Evolutionary conservation across 2,329 filamentous ascomycete species (phyloP), one percentile per base, ranked within the genome.

Genomic region (Sclerotinia sclerotiorum): DNA sequence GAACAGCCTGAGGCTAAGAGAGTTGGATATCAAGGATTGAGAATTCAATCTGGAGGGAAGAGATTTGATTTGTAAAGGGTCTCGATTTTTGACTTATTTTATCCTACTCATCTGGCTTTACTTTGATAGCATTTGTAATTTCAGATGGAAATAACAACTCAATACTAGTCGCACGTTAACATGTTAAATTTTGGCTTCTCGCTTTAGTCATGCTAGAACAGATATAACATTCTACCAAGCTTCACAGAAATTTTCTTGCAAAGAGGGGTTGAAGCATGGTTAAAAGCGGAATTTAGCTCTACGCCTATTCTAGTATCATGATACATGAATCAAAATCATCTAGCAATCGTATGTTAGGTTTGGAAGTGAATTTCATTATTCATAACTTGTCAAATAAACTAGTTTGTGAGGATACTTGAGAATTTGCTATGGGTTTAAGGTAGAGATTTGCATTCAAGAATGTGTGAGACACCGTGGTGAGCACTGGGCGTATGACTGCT

Each of bases 1-100:
- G 19, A 35, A 10, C 29, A 32, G 10, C 29, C 52, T 17, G 48
- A 51, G 15, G n/a, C 35, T 17, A 58, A 58, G 15, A 58, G 27
- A 35, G 58, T 61, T n/a, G 42, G 19, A 17, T 61, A 35, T 61
- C 42, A 61, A 17, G 58, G 58, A 2, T 46, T 61, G 19, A 48
- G 6, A 61, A 13, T 48, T 17, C 19, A 21, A 48, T n/a, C 27
- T 32, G 19, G 24, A n/a, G 46, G 8, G 17, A 21, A 48, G 46
- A 48, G 46, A 48, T 48, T 48, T n/a, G 58, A 48, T 24, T 48
- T 61, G 27, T 61, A n/a, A 10, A 27, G 29, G 3, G 29, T 7
- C 11, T 5, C 6, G 1, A n/a, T 10, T 27, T 7, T 10, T 3
- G n/a, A n/a, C 24, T 6, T 15, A 7, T 61, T 7, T 48, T 32